Percentiles rank a stretch among this genome's conserved stretches.
Evolutionary conservation across 2,329 filamentous ascomycete genomes (phyloP).

Genomic region (Xylariaceae sp.): DNA sequence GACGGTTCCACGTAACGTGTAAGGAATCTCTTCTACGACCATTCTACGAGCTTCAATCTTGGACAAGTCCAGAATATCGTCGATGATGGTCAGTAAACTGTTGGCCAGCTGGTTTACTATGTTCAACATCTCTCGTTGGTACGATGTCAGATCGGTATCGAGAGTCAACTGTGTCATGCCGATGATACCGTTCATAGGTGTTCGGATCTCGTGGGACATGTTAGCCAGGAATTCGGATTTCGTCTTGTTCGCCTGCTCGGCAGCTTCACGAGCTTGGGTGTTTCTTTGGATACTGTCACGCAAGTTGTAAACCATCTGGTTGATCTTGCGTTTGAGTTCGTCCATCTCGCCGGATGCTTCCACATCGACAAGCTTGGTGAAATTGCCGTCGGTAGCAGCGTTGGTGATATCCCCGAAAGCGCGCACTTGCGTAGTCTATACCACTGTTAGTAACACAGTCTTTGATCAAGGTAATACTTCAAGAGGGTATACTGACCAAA

Average conservation of each 20-base stretch:
- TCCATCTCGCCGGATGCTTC: slow-evolving; percentile 99
- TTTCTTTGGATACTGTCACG: slow-evolving; percentile 96
- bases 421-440: slow-evolving; percentile 88
- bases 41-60: slow-evolving; percentile 94
- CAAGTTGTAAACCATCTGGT: slow-evolving; percentile 96
- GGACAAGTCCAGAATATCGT: slow-evolving; percentile 69
- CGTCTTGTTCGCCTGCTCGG: slow-evolving; percentile 93
- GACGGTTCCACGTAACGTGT: slow-evolving; percentile 87
- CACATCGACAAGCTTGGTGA: slow-evolving; percentile 93
- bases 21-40: slow-evolving; percentile 97
- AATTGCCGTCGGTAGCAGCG: slow-evolving; percentile 92
- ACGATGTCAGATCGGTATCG: slow-evolving; percentile 89
- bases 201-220: slow-evolving; percentile 98
- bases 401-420: slow-evolving; percentile 99
- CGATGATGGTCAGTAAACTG: slow-evolving; percentile 93
- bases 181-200: slow-evolving; percentile 96
- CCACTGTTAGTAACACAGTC: not conserved
- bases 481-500: slow-evolving; percentile 39
- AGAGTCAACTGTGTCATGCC: slow-evolving; percentile 96
- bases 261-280: slow-evolving; percentile 89
- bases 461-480: not conserved
- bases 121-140: slow-evolving; percentile 96
- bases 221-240: slow-evolving; percentile 98
- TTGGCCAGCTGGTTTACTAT: slow-evolving; percentile 97
- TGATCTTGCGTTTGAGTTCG: slow-evolving; percentile 97